Conservation (phyloP, 805 yeast genomes). For the Pichia scutulata region DNA sequence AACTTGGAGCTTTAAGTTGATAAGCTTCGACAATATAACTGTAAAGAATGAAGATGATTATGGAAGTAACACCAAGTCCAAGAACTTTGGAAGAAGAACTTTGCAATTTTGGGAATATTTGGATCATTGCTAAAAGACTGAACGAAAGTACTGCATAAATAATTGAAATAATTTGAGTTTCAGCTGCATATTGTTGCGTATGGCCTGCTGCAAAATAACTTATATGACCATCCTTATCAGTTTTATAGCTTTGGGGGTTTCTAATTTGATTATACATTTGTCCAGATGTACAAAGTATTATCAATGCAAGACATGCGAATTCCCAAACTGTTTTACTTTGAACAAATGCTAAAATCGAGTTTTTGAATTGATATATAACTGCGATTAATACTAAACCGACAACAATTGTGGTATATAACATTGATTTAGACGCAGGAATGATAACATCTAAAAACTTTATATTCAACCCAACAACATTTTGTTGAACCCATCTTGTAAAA, state of each 20-base stretch:
- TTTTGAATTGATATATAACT: constrained; percentile 23
- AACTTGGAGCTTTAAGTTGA: constrained; percentile 61
- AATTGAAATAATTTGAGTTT: constrained; percentile 78
- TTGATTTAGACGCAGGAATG: constrained; percentile 11
- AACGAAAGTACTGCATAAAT: constrained; percentile 64
- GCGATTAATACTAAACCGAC: constrained; percentile 26
- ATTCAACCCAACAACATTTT: constrained; percentile 4
- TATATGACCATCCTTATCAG: constrained; percentile 30
- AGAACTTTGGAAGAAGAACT: constrained; percentile 40
- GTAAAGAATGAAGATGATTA: constrained; percentile 46
- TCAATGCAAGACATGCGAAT: constrained; percentile 48
- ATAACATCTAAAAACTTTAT: background rate
- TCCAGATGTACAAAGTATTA: constrained; percentile 74
- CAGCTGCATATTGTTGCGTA: constrained; percentile 74
- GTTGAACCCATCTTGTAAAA: constrained; percentile 9
- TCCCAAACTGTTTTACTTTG: constrained; percentile 66
- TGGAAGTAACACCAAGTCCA: constrained; percentile 38
- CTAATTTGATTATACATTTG: constrained; percentile 92
- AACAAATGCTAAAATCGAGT: constrained; percentile 33
- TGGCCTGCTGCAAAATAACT: constrained; percentile 48
- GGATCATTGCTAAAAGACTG: constrained; percentile 48
- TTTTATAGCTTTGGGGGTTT: constrained; percentile 54
- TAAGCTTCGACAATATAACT: constrained; percentile 61
- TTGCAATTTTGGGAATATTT: constrained; percentile 44
- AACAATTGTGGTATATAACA: constrained; percentile 30